Percentiles rank a stretch among this genome's conserved stretches.
Conservation (phyloP, 306 rosid genomes). For the Parietaria judaica region DNA sequence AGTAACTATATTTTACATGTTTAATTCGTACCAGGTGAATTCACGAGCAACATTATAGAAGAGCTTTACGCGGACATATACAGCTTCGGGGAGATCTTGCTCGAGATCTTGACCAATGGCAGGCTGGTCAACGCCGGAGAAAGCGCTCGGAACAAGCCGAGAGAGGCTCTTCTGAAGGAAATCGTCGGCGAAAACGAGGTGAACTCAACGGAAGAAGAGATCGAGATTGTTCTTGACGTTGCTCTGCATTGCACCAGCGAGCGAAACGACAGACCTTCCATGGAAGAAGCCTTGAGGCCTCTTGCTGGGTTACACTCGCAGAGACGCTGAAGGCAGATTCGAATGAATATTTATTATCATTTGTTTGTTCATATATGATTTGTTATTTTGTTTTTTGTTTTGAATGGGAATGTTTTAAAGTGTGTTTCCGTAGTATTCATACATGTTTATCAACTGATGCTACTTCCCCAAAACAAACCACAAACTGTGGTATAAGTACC, state of each 20-base stretch:
- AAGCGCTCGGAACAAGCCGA: conserved; percentile 46
- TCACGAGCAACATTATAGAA: conserved; percentile 40
- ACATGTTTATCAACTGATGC: too few species aligned
- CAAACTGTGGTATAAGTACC: too few species aligned
- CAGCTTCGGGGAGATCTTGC: conserved; percentile 62
- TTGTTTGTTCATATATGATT: conserved; percentile 16
- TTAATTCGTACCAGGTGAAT: conserved; percentile 31
- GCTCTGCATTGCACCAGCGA: conserved; percentile 67
- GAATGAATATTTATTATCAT: neutral
- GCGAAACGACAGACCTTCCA: conserved; percentile 58
- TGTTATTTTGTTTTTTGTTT: conserved; percentile 10
- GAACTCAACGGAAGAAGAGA: conserved; percentile 45
- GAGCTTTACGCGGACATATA: conserved; percentile 62
- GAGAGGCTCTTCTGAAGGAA: conserved; percentile 52
- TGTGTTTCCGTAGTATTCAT: too few species aligned
- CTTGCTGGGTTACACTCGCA: conserved; percentile 44
- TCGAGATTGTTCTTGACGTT: conserved; percentile 50
- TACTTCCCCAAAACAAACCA: too few species aligned
- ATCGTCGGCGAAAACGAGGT: conserved; percentile 48
- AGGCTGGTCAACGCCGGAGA: conserved; percentile 46
- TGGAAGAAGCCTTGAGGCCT: conserved; percentile 60
- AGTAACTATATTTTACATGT: conserved; percentile 3
- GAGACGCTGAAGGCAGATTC: conserved; percentile 12
- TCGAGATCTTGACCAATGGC: conserved; percentile 58
- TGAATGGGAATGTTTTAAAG: conserved; percentile 22